Conservation (phyloP, 2,329 filamentous ascomycete species). For the Aspergillus neotritici region DNA sequence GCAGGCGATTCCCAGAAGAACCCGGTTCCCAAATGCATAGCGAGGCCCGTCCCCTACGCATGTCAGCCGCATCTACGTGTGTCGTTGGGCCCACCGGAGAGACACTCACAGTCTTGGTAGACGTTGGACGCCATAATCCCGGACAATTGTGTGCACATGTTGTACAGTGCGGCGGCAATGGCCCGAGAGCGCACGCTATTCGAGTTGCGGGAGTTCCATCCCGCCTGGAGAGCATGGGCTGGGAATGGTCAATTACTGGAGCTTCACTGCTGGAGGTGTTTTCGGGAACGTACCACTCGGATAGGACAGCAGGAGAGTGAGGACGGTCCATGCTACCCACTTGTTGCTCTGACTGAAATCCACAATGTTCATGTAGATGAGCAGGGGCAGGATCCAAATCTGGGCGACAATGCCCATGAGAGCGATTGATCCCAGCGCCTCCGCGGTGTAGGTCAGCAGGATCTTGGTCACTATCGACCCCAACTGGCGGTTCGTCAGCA, state of each 20-base stretch:
- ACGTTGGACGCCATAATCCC: slow-evolving; percentile 34
- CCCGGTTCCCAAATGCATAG: slow-evolving; percentile 43
- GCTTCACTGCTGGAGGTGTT: neutral
- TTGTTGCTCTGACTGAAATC: slow-evolving; percentile 41
- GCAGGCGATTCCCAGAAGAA: slow-evolving; percentile 18
- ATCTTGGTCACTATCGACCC: slow-evolving; percentile 12
- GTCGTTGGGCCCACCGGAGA: neutral
- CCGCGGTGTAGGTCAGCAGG: slow-evolving; percentile 25
- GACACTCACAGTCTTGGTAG: slow-evolving; percentile 25
- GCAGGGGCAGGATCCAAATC: slow-evolving; percentile 49
- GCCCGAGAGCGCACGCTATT: slow-evolving; percentile 36
- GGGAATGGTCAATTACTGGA: neutral
- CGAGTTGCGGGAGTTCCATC: slow-evolving; percentile 36
- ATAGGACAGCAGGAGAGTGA: slow-evolving; percentile 49
- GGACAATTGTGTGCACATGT: slow-evolving; percentile 35
- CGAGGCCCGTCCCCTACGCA: slow-evolving; percentile 36
- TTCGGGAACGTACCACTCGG: slow-evolving; percentile 40
- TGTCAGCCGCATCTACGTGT: neutral
- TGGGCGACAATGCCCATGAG: slow-evolving; percentile 49
- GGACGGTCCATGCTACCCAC: slow-evolving; percentile 49
- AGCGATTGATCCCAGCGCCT: slow-evolving; percentile 44
- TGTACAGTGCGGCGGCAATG: slow-evolving; percentile 35
- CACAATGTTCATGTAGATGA: slow-evolving; percentile 48
- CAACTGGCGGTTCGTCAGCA: slow-evolving; percentile 6
- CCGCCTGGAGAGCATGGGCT: slow-evolving; percentile 51